Evolutionary conservation across 768 basidiomycete genomes (phyloP), one percentile per base, ranked within the genome.

Genomic region (Pleurotus cornucopiae): DNA sequence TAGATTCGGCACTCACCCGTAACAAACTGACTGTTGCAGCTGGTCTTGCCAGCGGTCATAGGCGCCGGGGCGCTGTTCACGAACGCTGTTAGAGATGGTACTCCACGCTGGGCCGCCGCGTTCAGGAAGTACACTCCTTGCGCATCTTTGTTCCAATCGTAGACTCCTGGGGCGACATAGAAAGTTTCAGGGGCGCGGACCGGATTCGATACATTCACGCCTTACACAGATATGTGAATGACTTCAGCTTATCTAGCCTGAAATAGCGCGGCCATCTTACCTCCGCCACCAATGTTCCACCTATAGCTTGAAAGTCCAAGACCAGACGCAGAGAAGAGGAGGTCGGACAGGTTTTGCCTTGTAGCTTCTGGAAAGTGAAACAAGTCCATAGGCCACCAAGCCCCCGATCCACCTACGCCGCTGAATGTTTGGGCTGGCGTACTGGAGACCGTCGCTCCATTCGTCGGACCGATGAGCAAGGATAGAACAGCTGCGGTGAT

Each of bases 301-400:
- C 76, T 67, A 57, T 75, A 78, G 55, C 66, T 71, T 13, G 74
- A 73, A 20, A 78, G 61, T 16, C 75, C 75, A 14, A 76, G 68
- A 3, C 75, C 74, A 18, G 62, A 61, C 2, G 62, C 55, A 7
- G 69, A 71, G 61, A 78, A 76, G 38, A 78, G 67, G 16, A 77
- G 65, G 6, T 68, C 57, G 4, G 76, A 73, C 44, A 76, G 66
- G 49, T 76, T 73, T 52, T 76, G 70, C 20, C 73, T 66, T n/a
- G 69, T 67, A 13, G 64, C 60, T 34, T 73, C 72, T 0, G 76
- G 76, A 60, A 73, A 78, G 44, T 69, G 56, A 62, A 64, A 72
- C 14, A 78, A 61, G 56, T 78, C 76, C 46, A 69, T 68, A 13
- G 74, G 74, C 76, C 76, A 77, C 76, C 76, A 78, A 9, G 76